Base-by-base conservation (phyloP, 73 alveolate genomes). In the Paramecium sexaurelia region DNA sequence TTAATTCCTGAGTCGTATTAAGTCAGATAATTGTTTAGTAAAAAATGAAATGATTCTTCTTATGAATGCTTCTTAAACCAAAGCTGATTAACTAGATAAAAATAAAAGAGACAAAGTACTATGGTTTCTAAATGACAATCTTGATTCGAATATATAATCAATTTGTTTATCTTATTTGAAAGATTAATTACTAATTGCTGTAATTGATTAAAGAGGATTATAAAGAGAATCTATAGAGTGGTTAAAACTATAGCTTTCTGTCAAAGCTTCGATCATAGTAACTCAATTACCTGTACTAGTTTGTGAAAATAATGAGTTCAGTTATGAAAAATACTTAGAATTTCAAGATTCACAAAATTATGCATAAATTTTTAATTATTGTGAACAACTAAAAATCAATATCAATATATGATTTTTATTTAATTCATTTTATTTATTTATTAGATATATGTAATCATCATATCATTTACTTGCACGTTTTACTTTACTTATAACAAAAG, bases 11-110 rank as follows among this genome's bases (percentile, higher is more conserved):
- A 78, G 75, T 7, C 15, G 55, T 0, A 39, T 78, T 6, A 45
- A 78, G 41, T 78, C 68, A 17, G 90, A 78, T 78, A 78, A 78
- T 40, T 22, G 55, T 39, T 9, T 78, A 41, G 90, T 78, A 11
- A 24, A 24, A 33, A 43, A 78, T 78, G 90, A 78, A 78, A 20
- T 78, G 68, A 39, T 37, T 1, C 43, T 78, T 0, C 90, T 78
- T 22, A 20, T 78, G 43, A 8, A 78, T 41, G 90, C 90, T n/a
- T 17, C 75, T 1, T 19, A 20, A 41, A 22, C 24, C 1, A 78
- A 78, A 40, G 36, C 90, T 20, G 73, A 78, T 24, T 7, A 33
- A 37, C 55, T 78, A 9, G 90, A 78, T 37, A 26, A 41, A 41
- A 39, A 10, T 22, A 78, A 45, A 11, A 78, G 90, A 45, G 90